Conservation (phyloP, 768 basidiomycete species). For the Gymnopilus dilepis region DNA sequence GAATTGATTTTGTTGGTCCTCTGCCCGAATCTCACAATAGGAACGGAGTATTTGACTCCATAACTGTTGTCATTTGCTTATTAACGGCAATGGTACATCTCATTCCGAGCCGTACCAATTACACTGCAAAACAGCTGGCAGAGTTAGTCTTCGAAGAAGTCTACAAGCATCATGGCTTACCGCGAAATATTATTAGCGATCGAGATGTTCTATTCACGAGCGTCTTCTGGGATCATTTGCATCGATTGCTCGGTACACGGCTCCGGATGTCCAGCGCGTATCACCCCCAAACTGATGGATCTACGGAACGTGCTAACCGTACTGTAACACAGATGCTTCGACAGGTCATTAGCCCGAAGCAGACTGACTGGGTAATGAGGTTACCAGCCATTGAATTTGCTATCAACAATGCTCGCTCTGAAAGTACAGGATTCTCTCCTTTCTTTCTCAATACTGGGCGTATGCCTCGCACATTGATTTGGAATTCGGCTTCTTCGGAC, state of each 20-base stretch:
- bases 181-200: slow-evolving; percentile 43
- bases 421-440: no score
- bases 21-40: not conserved
- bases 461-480: no score
- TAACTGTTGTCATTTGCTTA: not conserved
- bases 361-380: slow-evolving; percentile 23
- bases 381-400: slow-evolving; percentile 11
- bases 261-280: slow-evolving; percentile 27
- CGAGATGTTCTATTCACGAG: slow-evolving; percentile 47
- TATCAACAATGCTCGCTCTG: slow-evolving; percentile 13
- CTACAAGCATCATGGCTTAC: slow-evolving; percentile 45
- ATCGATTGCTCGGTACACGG: slow-evolving; percentile 19
- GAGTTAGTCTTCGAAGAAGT: slow-evolving; percentile 40
- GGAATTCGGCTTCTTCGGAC: no score
- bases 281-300: slow-evolving; percentile 49
- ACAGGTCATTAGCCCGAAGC: slow-evolving; percentile 29
- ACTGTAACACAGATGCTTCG: slow-evolving; percentile 37
- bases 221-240: slow-evolving; percentile 44
- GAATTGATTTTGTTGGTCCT: not conserved
- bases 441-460: no score
- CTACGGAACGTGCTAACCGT: slow-evolving; percentile 40
- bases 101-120: slow-evolving; percentile 18
- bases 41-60: not conserved
- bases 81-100: not conserved
- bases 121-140: slow-evolving; percentile 32